These are phyloP conservation scores for Zygotorulaspora mrakii DNA, from an alignment of 1,139 yeast species.

Conservation along the genomic window DNA sequence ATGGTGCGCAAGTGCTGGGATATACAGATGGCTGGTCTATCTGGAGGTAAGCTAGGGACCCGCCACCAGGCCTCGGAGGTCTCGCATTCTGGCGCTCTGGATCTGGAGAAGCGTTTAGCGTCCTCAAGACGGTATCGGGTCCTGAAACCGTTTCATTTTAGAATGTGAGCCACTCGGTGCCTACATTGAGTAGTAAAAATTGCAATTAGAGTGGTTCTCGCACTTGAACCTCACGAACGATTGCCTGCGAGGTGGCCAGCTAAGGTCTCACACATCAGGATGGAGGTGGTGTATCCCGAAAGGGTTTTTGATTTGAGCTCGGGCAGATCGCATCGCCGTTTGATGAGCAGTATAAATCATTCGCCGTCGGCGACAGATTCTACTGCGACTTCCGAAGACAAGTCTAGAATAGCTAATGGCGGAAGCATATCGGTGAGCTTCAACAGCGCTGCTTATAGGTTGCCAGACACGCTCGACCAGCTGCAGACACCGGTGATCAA, in stretches of 20 bases:
- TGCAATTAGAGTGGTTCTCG: too few species aligned
- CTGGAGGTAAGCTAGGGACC: not conserved
- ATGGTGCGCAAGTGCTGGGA: too few species aligned
- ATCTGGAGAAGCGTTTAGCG: not conserved
- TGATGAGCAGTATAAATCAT: conserved; percentile 8
- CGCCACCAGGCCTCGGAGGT: too few species aligned
- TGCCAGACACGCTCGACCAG: conserved; percentile 8
- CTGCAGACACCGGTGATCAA: conserved; percentile 10
- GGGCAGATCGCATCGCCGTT: conserved; percentile 6
- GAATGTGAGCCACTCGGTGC: not conserved
- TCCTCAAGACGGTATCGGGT: not conserved
- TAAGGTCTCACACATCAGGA: not conserved
- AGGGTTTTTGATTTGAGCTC: conserved; percentile 11
- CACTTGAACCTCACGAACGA: too few species aligned
- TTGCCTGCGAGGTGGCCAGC: too few species aligned
- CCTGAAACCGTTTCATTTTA: not conserved
- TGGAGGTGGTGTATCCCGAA: conserved; percentile 3
- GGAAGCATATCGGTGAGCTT: conserved; percentile 1
- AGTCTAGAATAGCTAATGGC: not conserved
- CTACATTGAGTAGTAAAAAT: too few species aligned
- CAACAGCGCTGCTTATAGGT: conserved; percentile 4
- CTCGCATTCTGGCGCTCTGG: too few species aligned
- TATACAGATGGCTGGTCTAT: conserved; percentile 3
- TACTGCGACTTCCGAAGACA: conserved; percentile 2
- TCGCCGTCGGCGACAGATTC: conserved; percentile 10